Evolutionary conservation across 352 stramenopile species (phyloP).

Genomic region (Paralagenidium karlingii): DNA sequence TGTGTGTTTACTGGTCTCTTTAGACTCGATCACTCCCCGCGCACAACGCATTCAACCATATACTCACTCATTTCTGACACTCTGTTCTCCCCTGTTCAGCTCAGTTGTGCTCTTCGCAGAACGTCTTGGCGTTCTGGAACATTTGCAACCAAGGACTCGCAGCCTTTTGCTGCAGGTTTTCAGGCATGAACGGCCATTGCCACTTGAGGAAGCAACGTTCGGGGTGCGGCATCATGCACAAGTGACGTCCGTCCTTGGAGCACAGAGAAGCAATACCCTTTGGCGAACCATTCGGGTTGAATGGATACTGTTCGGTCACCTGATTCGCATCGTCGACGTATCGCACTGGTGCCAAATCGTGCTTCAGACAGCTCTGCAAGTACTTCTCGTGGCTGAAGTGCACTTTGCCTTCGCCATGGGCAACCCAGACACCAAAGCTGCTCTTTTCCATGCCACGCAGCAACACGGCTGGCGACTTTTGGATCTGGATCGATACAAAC

Average conservation of each 20-base stretch:
- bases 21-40: too few relatives aligned
- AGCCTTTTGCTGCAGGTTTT: conserved; percentile 60
- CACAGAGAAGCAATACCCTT: conserved; percentile 94
- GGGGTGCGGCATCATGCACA: conserved; percentile 99
- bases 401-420: conserved; percentile 84
- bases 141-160: conserved; percentile 94
- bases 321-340: conserved; percentile 95
- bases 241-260: conserved; percentile 93
- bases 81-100: not conserved
- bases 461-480: conserved; percentile 92
- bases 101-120: conserved; percentile 74
- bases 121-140: conserved; percentile 97
- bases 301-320: conserved; percentile 95
- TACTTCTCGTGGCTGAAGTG: conserved; percentile 93
- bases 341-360: conserved; percentile 90
- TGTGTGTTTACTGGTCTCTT: too few relatives aligned
- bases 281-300: conserved; percentile 98
- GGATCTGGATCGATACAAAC: conserved; percentile 94
- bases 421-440: conserved; percentile 97
- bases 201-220: conserved; percentile 96
- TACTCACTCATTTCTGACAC: too few relatives aligned
- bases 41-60: too few relatives aligned
- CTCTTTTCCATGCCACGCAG: conserved; percentile 97
- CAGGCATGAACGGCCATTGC: conserved; percentile 95
- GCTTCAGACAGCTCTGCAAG: conserved; percentile 78